Base-by-base conservation (phyloP, 2,329 filamentous ascomycete species). In the Hortaea werneckii region DNA sequence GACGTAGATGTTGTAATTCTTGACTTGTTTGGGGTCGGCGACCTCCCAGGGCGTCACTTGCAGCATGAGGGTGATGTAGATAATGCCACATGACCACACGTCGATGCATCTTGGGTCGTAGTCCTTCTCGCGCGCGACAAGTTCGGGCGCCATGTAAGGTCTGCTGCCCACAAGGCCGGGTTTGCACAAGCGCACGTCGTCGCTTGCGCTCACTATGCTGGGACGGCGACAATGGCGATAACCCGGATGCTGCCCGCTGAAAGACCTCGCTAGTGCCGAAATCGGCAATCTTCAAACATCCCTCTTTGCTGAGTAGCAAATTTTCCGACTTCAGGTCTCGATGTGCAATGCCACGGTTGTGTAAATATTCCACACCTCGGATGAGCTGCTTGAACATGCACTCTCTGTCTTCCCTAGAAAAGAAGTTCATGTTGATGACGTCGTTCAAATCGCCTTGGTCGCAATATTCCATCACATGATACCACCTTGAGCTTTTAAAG, bases 381-480 rank as follows among this genome's bases (percentile, higher is more conserved):
- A 92, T 70, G 28, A 94, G 72, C 65, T 95, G 88, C 72, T 94
- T 94, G 76, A 94, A 94, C 52, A 94, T 75, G 65, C 88, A 94
- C 29, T 85, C 70, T 7, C 85, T 81, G 60, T 94, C 86, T 5
- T 80, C 74, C 3, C 71, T 67, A 46, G 71, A 77, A 52, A 94
- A 78, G 56, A 83, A 82, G 30, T 77, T 77, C 62, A 82, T 61
- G 53, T 82, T 77, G 35, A 94, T 82, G 9, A 94, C 69, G 50
- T 75, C 74, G 63, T 84, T 90, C 5, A 95, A 70, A 59, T 94
- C 88, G 40, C 88, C 87, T 54, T 87, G 79, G 3, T 79, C 75
- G 68, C 88, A 94, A 63, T 85, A 94, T 62, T 95, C 87, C 88
- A 95, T 95, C 46, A 94, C 86, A 62, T 94, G 86, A 62, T 87